Conservation (phyloP, 495 filamentous ascomycete species). For the Daldinia childiae region DNA sequence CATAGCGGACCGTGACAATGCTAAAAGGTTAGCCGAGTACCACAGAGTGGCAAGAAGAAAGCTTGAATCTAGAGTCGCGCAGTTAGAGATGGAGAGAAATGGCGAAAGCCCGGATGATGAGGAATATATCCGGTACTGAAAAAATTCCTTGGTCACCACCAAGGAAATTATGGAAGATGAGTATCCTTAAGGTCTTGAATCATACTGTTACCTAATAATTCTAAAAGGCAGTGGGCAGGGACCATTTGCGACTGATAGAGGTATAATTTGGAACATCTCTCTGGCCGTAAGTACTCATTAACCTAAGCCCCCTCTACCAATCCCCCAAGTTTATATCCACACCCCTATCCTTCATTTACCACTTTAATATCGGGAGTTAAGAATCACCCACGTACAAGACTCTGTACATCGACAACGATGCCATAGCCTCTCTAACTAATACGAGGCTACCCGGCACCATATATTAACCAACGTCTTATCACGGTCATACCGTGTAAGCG, state of each 20-base stretch:
- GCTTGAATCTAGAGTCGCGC: constrained; percentile 19
- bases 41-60: neutral
- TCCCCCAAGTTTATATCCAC: neutral
- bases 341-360: neutral
- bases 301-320: neutral
- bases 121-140: constrained; percentile 28
- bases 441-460: neutral
- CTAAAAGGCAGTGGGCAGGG: neutral
- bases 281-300: neutral
- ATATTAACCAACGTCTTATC: neutral
- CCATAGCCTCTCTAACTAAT: neutral
- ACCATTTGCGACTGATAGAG: neutral
- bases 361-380: neutral
- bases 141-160: no score
- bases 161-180: neutral
- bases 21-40: constrained; percentile 3
- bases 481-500: neutral
- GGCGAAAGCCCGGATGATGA: constrained; percentile 10
- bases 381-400: neutral
- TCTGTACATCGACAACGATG: neutral
- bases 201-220: neutral
- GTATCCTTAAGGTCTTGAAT: constrained; percentile 5
- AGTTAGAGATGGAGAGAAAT: constrained; percentile 10
- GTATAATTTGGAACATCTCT: constrained; percentile 9
- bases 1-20: constrained; percentile 23